These are phyloP conservation scores for Vinca major DNA, from an alignment of 305 asterid species.

Conservation along the genomic window DNA sequence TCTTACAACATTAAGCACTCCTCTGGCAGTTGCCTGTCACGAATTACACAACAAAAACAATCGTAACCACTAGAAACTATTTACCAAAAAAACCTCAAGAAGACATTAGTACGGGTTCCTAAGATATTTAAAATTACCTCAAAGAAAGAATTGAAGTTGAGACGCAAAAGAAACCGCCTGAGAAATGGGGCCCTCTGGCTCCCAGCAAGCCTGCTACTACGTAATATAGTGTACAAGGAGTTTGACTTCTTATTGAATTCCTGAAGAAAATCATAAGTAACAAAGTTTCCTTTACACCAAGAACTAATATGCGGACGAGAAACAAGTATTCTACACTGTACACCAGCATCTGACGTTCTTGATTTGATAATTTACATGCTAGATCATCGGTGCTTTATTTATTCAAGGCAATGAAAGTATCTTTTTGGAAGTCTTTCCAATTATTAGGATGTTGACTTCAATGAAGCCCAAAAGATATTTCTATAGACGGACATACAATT, in stretches of 20 bases:
- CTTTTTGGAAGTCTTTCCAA: neutral
- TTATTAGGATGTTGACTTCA: neutral
- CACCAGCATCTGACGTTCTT: neutral
- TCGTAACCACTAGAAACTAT: neutral
- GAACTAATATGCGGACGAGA: neutral
- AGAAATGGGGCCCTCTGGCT: slow-evolving; percentile 99
- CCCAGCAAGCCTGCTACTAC: slow-evolving; percentile 95
- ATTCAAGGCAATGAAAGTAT: neutral
- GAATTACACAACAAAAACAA: slow-evolving; percentile 14
- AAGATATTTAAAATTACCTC: slow-evolving; percentile 42
- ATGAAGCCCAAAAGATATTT: too few relatives aligned
- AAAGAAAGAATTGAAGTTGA: slow-evolving; percentile 85
- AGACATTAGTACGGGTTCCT: neutral
- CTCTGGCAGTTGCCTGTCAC: slow-evolving; percentile 84
- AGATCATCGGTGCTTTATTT: neutral
- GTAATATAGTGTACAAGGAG: slow-evolving; percentile 87
- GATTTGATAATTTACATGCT: neutral
- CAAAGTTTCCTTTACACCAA: neutral
- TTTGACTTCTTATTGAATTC: slow-evolving; percentile 92
- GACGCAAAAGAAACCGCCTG: slow-evolving; percentile 93
- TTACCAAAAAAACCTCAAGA: neutral
- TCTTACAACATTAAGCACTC: slow-evolving; percentile 79
- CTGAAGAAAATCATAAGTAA: slow-evolving; percentile 30
- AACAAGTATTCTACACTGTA: neutral
- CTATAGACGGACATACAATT: neutral